Evolutionary conservation across 2,329 filamentous ascomycete species (phyloP).

Genomic region (Hirsutella rhossiliensis): DNA sequence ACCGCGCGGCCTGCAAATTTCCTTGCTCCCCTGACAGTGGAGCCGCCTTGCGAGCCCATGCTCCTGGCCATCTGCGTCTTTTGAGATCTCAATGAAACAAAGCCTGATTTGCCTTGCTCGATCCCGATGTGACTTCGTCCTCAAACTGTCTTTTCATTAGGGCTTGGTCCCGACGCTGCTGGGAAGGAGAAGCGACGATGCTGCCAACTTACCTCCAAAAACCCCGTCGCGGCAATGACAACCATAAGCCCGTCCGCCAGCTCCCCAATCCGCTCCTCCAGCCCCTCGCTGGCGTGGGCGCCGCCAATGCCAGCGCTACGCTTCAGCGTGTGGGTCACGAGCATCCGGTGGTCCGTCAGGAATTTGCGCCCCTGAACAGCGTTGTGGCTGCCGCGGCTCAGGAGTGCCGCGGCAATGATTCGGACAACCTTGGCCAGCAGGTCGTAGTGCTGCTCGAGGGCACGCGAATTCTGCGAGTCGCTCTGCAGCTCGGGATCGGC

Average conservation of each 20-base stretch:
- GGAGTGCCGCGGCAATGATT: constrained; percentile 69
- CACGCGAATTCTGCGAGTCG: constrained; percentile 55
- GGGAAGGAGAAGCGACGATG: neutral
- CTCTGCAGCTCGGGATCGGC: constrained; percentile 89
- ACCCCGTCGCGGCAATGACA: constrained; percentile 70
- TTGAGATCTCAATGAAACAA: constrained; percentile 25
- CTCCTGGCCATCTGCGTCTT: neutral
- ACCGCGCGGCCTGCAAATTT: neutral
- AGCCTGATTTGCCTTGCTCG: constrained; percentile 17
- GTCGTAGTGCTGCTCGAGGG: constrained; percentile 71
- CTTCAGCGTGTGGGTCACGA: constrained; percentile 85
- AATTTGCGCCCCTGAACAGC: constrained; percentile 70
- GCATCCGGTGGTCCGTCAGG: constrained; percentile 67
- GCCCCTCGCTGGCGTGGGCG: constrained; percentile 21
- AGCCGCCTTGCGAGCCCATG: neutral
- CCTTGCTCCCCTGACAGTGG: neutral
- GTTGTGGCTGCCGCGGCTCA: constrained; percentile 74
- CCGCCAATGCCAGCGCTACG: constrained; percentile 67
- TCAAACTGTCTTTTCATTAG: constrained; percentile 24
- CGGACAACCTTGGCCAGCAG: constrained; percentile 71
- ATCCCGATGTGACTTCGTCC: constrained; percentile 22
- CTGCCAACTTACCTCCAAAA: constrained; percentile 60
- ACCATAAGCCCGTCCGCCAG: constrained; percentile 78
- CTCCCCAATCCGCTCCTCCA: constrained; percentile 56
- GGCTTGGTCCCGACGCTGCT: neutral